Evolutionary conservation across 2,329 filamentous ascomycete genomes (phyloP).

Genomic region (Knufia petricola): DNA sequence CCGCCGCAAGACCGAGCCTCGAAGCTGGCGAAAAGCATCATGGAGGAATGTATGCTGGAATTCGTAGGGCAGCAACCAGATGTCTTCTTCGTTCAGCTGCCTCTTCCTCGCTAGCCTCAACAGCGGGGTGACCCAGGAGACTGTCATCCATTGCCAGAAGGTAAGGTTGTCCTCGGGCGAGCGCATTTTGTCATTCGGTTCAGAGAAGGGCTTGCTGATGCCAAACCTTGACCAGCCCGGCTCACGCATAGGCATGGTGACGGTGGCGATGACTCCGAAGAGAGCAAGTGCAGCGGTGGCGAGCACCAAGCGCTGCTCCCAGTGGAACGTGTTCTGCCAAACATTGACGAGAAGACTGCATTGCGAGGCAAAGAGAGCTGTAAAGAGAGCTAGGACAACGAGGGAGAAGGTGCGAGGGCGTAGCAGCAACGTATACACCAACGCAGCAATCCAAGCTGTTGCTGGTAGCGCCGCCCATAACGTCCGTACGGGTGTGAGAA

Average conservation of each 20-base stretch:
- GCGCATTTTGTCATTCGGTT: constrained; percentile 52
- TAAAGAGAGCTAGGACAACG: constrained; percentile 11
- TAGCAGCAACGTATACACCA: constrained; percentile 5
- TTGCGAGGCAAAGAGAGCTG: constrained; percentile 7
- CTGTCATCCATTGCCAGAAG: constrained; percentile 73
- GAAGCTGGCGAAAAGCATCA: constrained; percentile 60
- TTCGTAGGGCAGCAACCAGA: constrained; percentile 70
- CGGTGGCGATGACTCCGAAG: constrained; percentile 43
- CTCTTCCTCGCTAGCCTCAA: constrained; percentile 54
- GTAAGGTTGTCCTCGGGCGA: constrained; percentile 71
- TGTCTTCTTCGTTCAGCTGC: constrained; percentile 66
- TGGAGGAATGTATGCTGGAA: constrained; percentile 74
- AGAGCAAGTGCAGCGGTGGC: constrained; percentile 9
- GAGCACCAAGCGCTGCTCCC: constrained; percentile 3
- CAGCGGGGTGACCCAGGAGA: constrained; percentile 71
- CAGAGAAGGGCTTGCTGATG: constrained; percentile 50
- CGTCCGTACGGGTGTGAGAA: not conserved
- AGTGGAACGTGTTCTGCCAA: constrained; percentile 9
- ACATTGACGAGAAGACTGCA: constrained; percentile 6
- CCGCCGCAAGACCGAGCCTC: constrained; percentile 61
- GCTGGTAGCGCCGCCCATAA: constrained; percentile 10
- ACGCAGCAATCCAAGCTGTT: constrained; percentile 12
- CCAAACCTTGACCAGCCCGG: constrained; percentile 43
- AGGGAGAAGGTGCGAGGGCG: constrained; percentile 16
- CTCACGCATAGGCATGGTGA: constrained; percentile 62